Percentiles rank a stretch among this genome's conserved stretches.
phyloP scores from a whole-genome alignment of 169 alveolate species.

The Pseudocohnilembus persalinus region DNA sequence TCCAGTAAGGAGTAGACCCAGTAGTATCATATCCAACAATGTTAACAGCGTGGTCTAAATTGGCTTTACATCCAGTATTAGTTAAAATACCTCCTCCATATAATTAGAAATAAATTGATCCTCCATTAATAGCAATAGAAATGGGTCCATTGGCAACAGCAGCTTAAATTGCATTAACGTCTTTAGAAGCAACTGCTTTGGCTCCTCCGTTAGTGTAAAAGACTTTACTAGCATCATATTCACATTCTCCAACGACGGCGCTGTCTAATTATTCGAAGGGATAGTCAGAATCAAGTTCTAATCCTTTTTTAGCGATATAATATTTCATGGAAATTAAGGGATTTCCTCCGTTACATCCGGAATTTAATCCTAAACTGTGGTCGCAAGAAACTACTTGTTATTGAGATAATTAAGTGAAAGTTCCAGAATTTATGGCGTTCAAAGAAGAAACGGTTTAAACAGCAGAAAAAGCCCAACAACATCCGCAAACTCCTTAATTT shows the following conservation, averaged over 20 bases:
- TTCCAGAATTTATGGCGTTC: constrained; percentile 39
- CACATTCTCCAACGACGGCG: no score
- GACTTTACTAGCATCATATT: no score
- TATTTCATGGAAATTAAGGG: constrained; percentile 79
- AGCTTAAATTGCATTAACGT: no score
- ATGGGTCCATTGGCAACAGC: no score
- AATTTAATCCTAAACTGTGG: constrained; percentile 69
- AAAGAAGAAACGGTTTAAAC: constrained; percentile 45
- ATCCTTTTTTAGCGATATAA: constrained; percentile 66
- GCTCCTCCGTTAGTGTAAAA: no score
- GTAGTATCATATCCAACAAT: constrained; percentile 88
- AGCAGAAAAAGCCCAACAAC: constrained; percentile 59
- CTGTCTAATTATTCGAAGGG: no score
- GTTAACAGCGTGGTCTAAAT: constrained; percentile 84
- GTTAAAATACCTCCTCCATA: no score
- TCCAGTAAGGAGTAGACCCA: constrained; percentile 88
- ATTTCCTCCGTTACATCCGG: constrained; percentile 89
- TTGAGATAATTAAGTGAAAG: neutral
- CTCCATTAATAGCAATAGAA: no score
- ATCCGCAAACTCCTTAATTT: constrained; percentile 56
- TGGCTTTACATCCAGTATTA: constrained; percentile 9
- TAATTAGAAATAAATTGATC: no score
- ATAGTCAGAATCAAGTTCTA: constrained; percentile 60
- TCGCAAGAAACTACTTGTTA: constrained; percentile 88
- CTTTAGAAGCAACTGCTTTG: no score